phyloP scores from a whole-genome alignment of 163 green algal species.

The Volvox carteri region DNA sequence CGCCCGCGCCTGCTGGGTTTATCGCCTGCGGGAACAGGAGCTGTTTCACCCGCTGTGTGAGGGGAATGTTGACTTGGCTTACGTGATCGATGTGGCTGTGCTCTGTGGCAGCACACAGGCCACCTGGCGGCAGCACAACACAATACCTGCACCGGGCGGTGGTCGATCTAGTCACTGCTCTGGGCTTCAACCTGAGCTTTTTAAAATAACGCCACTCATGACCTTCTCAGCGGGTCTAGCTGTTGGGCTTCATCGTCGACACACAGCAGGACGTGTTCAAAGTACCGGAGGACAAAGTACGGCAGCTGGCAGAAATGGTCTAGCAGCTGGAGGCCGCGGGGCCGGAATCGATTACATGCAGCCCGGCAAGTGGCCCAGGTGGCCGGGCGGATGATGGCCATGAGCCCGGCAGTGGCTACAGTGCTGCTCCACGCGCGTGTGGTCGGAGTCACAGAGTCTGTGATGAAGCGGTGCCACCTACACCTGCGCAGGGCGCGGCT shows the following conservation, averaged over 20 bases:
- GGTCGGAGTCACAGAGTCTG: neutral
- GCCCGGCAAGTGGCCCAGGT: neutral
- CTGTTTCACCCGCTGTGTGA: neutral
- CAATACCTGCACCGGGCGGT: neutral
- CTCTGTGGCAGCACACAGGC: too few species aligned
- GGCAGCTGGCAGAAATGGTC: neutral
- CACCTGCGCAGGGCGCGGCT: neutral
- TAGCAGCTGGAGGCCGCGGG: neutral
- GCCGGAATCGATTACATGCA: neutral
- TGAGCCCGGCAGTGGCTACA: neutral
- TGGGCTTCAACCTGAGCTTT: constrained; percentile 22
- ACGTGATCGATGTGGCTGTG: constrained; percentile 13
- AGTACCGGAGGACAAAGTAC: constrained; percentile 27
- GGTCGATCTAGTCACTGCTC: neutral
- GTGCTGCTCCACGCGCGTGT: constrained; percentile 1
- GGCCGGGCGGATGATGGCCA: neutral
- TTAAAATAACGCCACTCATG: constrained; percentile 23
- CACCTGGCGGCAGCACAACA: too few species aligned
- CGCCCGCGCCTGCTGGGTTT: constrained; percentile 9
- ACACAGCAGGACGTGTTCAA: neutral
- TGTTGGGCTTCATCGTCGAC: constrained; percentile 26
- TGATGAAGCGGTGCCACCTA: neutral
- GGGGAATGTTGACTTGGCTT: neutral
- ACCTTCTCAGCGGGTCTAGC: neutral
- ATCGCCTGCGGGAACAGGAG: constrained; percentile 16